These are phyloP conservation scores for Xerocomellus amylosporus DNA, from an alignment of 768 basidiomycete species.

Conservation along the genomic window DNA sequence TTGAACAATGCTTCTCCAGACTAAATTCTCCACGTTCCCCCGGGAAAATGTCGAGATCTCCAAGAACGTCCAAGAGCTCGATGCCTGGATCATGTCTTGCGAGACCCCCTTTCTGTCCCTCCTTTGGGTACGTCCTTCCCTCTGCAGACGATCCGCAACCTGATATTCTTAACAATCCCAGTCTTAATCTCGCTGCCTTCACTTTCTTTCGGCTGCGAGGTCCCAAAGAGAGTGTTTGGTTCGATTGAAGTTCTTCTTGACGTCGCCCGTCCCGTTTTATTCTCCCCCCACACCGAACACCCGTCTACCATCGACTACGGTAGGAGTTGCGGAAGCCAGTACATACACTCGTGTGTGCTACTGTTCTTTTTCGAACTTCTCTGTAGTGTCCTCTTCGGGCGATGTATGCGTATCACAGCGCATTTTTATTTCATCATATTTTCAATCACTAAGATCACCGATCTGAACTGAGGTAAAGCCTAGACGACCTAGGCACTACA, in stretches of 20 bases:
- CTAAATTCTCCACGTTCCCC: background rate
- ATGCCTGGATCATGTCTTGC: background rate
- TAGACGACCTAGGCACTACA: background rate
- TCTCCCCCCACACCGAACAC: background rate
- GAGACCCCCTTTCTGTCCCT: background rate
- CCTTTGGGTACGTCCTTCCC: background rate
- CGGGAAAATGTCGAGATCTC: background rate
- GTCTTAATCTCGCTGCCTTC: background rate
- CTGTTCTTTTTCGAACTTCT: constrained; percentile 3
- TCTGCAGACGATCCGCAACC: background rate
- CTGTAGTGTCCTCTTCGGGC: background rate
- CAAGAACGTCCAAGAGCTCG: background rate
- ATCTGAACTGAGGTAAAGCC: too few species aligned
- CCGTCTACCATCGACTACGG: background rate
- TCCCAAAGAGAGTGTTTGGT: background rate
- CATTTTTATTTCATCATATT: background rate
- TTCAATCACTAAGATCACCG: background rate
- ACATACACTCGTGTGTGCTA: background rate
- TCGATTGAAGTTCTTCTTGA: background rate
- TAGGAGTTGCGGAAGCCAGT: background rate
- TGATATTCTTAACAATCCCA: background rate
- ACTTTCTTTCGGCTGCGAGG: constrained; percentile 6
- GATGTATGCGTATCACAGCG: background rate
- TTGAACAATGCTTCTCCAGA: background rate
- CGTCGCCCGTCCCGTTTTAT: background rate